A percentile compares a stretch with the other conserved stretches of the same genome.
Conservation (phyloP, 768 basidiomycete species). For the Coprinopsis marcescibilis region DNA sequence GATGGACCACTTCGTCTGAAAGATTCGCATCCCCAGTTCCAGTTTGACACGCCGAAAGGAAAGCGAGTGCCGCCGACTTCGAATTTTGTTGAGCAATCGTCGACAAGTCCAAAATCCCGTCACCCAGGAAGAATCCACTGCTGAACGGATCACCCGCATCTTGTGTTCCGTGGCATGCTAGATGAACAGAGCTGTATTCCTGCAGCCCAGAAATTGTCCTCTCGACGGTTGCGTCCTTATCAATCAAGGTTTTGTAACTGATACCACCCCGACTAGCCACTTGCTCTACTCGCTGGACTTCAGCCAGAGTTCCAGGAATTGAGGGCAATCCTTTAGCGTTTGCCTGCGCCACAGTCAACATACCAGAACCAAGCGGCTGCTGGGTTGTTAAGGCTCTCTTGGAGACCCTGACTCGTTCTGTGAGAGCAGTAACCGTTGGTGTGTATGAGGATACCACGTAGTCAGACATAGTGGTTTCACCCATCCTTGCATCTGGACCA, state of each 20-base stretch:
- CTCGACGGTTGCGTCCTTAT: slow-evolving; percentile 13
- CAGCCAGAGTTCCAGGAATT: slow-evolving; percentile 1
- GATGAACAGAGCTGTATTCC: slow-evolving; percentile 21
- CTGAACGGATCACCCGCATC: slow-evolving; percentile 20
- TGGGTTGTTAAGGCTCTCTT: too few species aligned
- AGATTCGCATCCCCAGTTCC: slow-evolving; percentile 22
- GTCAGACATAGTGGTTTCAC: not conserved
- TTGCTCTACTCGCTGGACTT: not conserved
- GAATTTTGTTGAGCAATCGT: slow-evolving; percentile 11
- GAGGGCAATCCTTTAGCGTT: not conserved
- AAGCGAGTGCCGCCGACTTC: slow-evolving; percentile 23
- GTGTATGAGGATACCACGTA: slow-evolving; percentile 13
- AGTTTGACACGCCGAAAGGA: slow-evolving; percentile 38
- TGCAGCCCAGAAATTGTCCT: slow-evolving; percentile 13
- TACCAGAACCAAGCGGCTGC: not conserved
- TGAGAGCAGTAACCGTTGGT: slow-evolving; percentile 9
- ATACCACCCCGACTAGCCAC: not conserved
- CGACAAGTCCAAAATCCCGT: slow-evolving; percentile 14
- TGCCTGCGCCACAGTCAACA: not conserved
- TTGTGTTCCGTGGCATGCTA: slow-evolving; percentile 29
- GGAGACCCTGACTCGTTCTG: not conserved
- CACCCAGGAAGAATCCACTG: slow-evolving; percentile 19
- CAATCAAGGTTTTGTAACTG: not conserved
- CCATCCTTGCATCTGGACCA: not conserved
- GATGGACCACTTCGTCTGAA: slow-evolving; percentile 30